Evolutionary conservation across 1,284 basidiomycete species (phyloP).

Genomic region (Cystobasidium sp.): DNA sequence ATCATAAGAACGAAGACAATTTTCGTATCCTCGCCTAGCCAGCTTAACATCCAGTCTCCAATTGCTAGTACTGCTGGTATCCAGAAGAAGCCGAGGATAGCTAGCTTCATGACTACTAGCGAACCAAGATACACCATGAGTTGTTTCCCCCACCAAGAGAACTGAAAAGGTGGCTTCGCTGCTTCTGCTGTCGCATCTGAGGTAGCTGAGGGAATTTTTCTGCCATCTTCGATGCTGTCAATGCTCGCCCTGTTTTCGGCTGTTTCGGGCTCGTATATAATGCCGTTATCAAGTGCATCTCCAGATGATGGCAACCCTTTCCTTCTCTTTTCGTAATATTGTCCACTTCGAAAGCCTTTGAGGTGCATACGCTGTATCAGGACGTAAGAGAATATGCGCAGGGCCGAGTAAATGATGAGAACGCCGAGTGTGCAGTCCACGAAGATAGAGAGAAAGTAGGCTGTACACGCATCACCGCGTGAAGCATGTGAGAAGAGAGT

Average conservation of each 20-base stretch:
- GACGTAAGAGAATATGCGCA: constrained; percentile 72
- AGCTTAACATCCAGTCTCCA: constrained; percentile 80
- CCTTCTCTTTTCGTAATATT: constrained; percentile 62
- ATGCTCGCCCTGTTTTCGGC: neutral
- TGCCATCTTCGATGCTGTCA: constrained; percentile 6
- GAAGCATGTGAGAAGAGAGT: constrained; percentile 67
- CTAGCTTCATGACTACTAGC: constrained; percentile 85
- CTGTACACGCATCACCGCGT: constrained; percentile 71
- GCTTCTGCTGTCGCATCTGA: neutral
- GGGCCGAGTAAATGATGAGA: constrained; percentile 76
- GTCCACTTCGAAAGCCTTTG: constrained; percentile 80
- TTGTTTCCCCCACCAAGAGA: constrained; percentile 78
- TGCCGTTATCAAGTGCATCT: constrained; percentile 47
- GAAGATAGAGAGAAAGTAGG: constrained; percentile 90
- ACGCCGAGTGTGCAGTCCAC: constrained; percentile 94
- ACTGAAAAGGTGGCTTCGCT: constrained; percentile 37
- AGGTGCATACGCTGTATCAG: constrained; percentile 69
- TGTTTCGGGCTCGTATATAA: neutral
- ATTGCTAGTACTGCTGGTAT: constrained; percentile 64
- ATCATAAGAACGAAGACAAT: constrained; percentile 75
- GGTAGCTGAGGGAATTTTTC: neutral
- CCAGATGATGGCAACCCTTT: constrained; percentile 68
- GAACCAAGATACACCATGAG: constrained; percentile 81
- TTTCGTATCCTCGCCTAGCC: constrained; percentile 64
- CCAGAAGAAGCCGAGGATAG: constrained; percentile 73